These are phyloP conservation scores for Panicum hallii DNA, from an alignment of 202 grass and related monocot genomes.

Conservation along the genomic window DNA sequence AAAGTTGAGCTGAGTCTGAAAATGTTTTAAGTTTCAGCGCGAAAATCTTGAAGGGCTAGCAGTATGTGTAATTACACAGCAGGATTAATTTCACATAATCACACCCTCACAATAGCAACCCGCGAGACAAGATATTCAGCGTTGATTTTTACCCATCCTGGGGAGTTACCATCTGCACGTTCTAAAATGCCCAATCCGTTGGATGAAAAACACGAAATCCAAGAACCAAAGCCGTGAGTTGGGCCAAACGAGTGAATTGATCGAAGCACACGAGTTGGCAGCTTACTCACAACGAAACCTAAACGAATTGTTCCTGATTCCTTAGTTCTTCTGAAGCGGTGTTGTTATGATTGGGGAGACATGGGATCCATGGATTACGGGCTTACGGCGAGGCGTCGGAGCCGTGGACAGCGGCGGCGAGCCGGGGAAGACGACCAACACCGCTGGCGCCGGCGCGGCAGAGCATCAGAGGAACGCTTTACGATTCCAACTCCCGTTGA, in stretches of 20 bases:
- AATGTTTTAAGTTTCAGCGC: not conserved
- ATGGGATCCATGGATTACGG: not conserved
- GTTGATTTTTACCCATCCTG: not conserved
- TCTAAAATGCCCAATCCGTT: not conserved
- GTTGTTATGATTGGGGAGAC: too few relatives aligned
- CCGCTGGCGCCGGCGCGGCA: not conserved
- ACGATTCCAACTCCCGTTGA: not conserved
- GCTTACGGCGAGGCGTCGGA: not conserved
- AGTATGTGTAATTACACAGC: not conserved
- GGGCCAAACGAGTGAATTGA: not conserved
- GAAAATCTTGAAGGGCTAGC: not conserved
- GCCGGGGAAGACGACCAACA: not conserved
- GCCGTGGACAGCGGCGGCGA: not conserved
- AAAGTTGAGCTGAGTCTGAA: slow-evolving; percentile 9
- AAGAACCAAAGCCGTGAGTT: not conserved
- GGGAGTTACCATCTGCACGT: not conserved
- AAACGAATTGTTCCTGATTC: not conserved
- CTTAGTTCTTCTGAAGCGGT: not conserved
- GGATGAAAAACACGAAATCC: not conserved
- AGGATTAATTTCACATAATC: not conserved
- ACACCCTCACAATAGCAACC: not conserved
- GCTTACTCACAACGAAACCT: not conserved
- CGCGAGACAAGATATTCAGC: slow-evolving; percentile 1
- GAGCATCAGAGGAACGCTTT: slow-evolving; percentile 1
- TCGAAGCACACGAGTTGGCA: not conserved